Base-by-base conservation (phyloP, 805 yeast genomes). In the Metschnikowia orientalis region DNA sequence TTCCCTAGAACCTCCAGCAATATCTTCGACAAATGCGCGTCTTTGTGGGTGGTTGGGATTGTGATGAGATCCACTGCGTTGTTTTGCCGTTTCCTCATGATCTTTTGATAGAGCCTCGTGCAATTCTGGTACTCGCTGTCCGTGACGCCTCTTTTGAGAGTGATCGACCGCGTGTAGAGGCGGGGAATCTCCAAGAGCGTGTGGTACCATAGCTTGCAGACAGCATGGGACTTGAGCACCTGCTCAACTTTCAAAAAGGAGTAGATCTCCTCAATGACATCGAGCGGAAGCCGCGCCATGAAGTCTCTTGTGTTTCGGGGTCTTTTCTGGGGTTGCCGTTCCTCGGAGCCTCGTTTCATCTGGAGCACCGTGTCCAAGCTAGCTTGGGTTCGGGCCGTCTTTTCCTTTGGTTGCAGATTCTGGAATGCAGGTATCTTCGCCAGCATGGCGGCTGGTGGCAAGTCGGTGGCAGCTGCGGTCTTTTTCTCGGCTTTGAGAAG, bases 181-280 rank as follows among this genome's bases (percentile, higher is more conserved):
- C 33, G 25, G 1, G 64, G 63, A 1, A 65, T 40, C 1, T 33
- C 28, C 4, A 46, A 42, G 9, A 66, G 48, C 1, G 48, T 29
- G 6, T 30, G 11, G 36, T 63, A 57, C 71, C 71, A 66, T 10
- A 19, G 23, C 35, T 44, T 54, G 28, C 57, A 50, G 21, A 66
- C 71, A 18, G 52, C 36, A 36, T 53, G 69, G 27, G 63, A 59
- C 6, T 35, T 24, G 7, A 61, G 46, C 4, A 61, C 18, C 5
- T 37, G 31, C 12, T 41, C 48, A 5, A 57, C 32, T 1, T 56
- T 40, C 5, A 62, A 34, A 3, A 38, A 23, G 9, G 25, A 4
- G 37, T 63, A 63, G 1, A 66, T 48, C 2, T 32, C 8, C 18
- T 50, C 54, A 4, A 64, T 42, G 3, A 63, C 28, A 21, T 66